phyloP scores from a whole-genome alignment of 768 basidiomycete genomes.

The Phaffia australis region DNA sequence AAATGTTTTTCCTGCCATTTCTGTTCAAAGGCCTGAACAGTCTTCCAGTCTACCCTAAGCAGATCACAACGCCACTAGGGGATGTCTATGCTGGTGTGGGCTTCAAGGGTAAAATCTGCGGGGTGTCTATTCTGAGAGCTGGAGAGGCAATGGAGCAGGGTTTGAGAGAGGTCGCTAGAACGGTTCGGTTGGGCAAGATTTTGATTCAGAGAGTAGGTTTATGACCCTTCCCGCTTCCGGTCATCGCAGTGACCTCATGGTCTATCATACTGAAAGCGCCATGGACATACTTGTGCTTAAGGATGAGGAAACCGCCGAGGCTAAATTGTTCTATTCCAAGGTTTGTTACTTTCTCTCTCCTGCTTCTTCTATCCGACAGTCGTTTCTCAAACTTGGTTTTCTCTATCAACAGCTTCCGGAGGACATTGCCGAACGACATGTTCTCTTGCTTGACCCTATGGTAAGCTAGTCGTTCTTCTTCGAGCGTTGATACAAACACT shows the following conservation, averaged over 20 bases:
- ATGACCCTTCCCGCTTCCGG: background rate
- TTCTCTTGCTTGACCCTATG: slow-evolving; percentile 94
- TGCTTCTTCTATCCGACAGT: background rate
- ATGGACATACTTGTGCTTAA: slow-evolving; percentile 35
- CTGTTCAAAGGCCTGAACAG: slow-evolving; percentile 76
- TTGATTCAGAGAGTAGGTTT: slow-evolving; percentile 75
- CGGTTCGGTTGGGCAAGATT: slow-evolving; percentile 86
- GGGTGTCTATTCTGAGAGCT: slow-evolving; percentile 62
- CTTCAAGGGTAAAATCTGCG: slow-evolving; percentile 93
- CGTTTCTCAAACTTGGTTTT: background rate
- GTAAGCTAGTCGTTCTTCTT: slow-evolving; percentile 50
- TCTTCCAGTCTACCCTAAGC: slow-evolving; percentile 59
- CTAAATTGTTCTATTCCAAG: slow-evolving; percentile 87
- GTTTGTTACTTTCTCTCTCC: slow-evolving; percentile 37
- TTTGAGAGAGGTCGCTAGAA: slow-evolving; percentile 85
- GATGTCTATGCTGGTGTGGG: slow-evolving; percentile 78
- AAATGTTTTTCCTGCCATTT: background rate
- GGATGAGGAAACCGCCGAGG: slow-evolving; percentile 89
- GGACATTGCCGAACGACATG: slow-evolving; percentile 82
- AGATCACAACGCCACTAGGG: slow-evolving; percentile 46
- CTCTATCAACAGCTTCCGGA: slow-evolving; percentile 63
- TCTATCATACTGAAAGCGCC: background rate
- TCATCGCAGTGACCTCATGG: background rate
- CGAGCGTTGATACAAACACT: slow-evolving; percentile 3
- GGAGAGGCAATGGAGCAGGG: slow-evolving; percentile 86